These are phyloP conservation scores for Microcyclospora tardicrescens DNA, from an alignment of 2,329 filamentous ascomycete species.

Conservation along the genomic window DNA sequence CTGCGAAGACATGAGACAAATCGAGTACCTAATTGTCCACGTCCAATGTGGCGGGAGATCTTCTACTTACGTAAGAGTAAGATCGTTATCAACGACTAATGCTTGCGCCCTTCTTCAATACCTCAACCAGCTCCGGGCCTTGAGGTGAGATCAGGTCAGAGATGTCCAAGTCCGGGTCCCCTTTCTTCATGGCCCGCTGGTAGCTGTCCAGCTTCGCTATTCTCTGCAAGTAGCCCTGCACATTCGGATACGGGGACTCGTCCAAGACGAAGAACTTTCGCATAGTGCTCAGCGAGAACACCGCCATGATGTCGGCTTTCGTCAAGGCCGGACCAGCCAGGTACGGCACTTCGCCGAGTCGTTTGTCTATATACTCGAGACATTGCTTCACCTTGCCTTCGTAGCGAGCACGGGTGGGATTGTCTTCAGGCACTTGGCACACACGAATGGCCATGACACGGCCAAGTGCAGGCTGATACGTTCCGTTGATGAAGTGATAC, in stretches of 20 bases:
- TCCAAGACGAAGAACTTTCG: constrained; percentile 23
- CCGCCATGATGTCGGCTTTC: constrained; percentile 51
- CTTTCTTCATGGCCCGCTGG: constrained; percentile 21
- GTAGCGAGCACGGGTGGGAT: not conserved
- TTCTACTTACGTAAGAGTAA: no score
- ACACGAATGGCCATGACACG: constrained; percentile 18
- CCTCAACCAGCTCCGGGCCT: no score
- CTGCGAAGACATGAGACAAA: no score
- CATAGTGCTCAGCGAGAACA: constrained; percentile 50
- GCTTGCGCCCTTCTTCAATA: no score
- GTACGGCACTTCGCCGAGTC: constrained; percentile 38
- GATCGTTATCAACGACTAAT: no score
- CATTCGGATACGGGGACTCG: constrained; percentile 10
- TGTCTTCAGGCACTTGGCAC: constrained; percentile 5
- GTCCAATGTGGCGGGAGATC: no score
- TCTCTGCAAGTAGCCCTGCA: constrained; percentile 19
- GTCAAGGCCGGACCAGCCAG: constrained; percentile 51
- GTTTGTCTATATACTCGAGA: constrained; percentile 36
- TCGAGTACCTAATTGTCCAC: no score
- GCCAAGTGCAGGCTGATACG: constrained; percentile 27
- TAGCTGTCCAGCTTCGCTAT: constrained; percentile 16
- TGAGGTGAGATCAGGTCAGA: no score
- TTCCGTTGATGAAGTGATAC: constrained; percentile 30
- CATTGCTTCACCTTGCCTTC: constrained; percentile 12
- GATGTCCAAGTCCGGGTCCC: constrained; percentile 16